Evolutionary conservation across 208 protist genomes (phyloP), one percentile per base, ranked within the genome.

Genomic region (Trypanosoma mega): DNA sequence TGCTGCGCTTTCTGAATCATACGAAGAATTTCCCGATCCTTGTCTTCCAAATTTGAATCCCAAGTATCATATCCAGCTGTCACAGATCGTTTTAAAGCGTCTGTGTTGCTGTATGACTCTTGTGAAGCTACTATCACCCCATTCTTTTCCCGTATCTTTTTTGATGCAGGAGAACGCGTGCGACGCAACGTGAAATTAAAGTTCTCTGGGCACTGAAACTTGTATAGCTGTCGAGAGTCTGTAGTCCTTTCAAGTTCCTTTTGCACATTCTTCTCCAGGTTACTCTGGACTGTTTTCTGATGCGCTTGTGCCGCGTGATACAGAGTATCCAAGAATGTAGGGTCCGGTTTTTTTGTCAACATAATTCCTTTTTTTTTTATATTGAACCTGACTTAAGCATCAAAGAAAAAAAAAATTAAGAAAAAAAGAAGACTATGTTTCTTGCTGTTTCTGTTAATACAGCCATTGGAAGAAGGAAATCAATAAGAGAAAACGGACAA

Each of bases 1-100:
- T 80, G 69, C 31, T 78, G 82, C 6, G 89, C 84, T 46, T 78
- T 82, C 58, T 96, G 86, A 64, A 96, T 93, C 76, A 87, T 90
- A 18, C 85, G 60, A 21, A 93, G 39, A 24, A 96, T 76, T 34
- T 96, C 80, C 16, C 85, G 63, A 47, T 96, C 85, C n/a, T 78
- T 80, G 16, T 93, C 79, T 41, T 89, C 80, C n/a, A 64, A 20
- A 30, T 53, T 47, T 37, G 65, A 50, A 64, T 64, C 49, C 65
- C 65, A 72, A 29, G 52, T 21, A 8, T 43, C 37, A 12, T 52
- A 44, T 11, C 39, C 48, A 34, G 30, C 30, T 6, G 43, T 14
- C 14, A 72, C 12, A 33, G 33, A 52, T 33, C 21, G 26, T 29
- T 0, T 24, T 20, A 7, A 0, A 52, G 0, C 14, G 4, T 52